Percentiles rank a stretch among this genome's conserved stretches.
Evolutionary conservation across 2,329 filamentous ascomycete species (phyloP).

Genomic region (Talaromyces piceae): DNA sequence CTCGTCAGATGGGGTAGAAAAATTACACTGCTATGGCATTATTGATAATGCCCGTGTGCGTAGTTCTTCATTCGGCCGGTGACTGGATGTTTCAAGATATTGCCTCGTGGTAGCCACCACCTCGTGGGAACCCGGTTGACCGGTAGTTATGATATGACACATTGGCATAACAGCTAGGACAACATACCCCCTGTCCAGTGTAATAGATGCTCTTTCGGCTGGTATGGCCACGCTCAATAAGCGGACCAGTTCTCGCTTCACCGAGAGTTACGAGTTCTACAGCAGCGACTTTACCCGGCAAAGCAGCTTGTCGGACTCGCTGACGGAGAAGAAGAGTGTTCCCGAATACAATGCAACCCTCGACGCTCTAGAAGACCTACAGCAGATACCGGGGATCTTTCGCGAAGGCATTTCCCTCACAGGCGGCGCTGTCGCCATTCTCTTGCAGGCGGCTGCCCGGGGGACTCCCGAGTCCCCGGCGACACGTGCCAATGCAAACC

Average conservation of each 20-base stretch:
- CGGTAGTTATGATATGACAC: background rate
- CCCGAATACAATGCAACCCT: constrained; percentile 14
- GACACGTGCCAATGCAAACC: constrained; percentile 3
- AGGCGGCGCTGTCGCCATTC: constrained; percentile 26
- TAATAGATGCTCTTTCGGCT: background rate
- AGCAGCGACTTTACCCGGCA: constrained; percentile 9
- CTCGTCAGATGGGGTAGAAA: background rate
- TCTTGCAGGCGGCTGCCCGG: constrained; percentile 29
- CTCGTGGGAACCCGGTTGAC: background rate
- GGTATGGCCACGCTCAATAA: background rate
- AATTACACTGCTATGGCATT: background rate
- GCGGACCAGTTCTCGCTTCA: constrained; percentile 9
- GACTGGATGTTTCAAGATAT: background rate
- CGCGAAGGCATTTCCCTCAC: constrained; percentile 30
- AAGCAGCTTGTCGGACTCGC: constrained; percentile 5
- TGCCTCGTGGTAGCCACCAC: background rate
- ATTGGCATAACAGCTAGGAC: background rate
- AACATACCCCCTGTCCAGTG: background rate
- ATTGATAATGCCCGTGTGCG: background rate
- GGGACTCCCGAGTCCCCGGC: constrained; percentile 16
- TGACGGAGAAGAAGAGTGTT: constrained; percentile 1
- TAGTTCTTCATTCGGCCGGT: background rate
- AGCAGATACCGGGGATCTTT: constrained; percentile 29
- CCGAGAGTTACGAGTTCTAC: constrained; percentile 10
- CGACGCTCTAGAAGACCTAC: constrained; percentile 24